Conservation (phyloP, 768 basidiomycete genomes). For the Pulveroboletus ravenelii region DNA sequence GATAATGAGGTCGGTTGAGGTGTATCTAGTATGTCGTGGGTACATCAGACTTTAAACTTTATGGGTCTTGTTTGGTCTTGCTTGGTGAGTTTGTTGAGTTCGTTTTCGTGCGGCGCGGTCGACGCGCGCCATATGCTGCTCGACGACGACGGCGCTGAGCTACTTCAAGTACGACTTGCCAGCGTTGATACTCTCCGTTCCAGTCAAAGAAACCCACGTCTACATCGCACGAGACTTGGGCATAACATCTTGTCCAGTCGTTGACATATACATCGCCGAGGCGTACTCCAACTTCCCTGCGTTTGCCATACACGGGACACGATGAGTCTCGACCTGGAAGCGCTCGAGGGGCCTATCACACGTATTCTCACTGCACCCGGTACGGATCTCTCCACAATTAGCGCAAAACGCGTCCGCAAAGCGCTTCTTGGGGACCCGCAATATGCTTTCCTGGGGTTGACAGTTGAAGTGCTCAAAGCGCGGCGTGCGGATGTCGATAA, state of each 20-base stretch:
- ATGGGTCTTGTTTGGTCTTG: conserved; percentile 22
- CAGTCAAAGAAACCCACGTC: not conserved
- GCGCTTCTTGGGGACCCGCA: conserved; percentile 46
- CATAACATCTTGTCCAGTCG: not conserved
- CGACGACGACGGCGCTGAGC: conserved; percentile 11
- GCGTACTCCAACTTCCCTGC: not conserved
- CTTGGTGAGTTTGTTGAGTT: conserved; percentile 13
- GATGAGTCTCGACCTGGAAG: conserved; percentile 51
- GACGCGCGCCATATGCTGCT: not conserved
- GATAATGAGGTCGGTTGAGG: conserved; percentile 7
- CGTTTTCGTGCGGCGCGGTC: conserved; percentile 4
- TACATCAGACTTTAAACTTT: not conserved
- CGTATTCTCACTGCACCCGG: conserved; percentile 72
- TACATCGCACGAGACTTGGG: not conserved
- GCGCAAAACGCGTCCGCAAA: conserved; percentile 85
- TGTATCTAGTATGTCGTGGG: conserved; percentile 2
- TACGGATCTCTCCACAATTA: conserved; percentile 73
- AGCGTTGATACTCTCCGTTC: not conserved
- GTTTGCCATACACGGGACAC: conserved; percentile 2
- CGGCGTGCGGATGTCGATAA: conserved; percentile 65
- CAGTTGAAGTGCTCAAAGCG: conserved; percentile 57
- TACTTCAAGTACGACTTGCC: not conserved
- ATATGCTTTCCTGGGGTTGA: conserved; percentile 42
- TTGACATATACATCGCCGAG: not conserved
- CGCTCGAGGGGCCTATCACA: conserved; percentile 58